Evolutionary conservation across 2,329 filamentous ascomycete genomes (phyloP).

Genomic region (Emericellopsis cladophorae): DNA sequence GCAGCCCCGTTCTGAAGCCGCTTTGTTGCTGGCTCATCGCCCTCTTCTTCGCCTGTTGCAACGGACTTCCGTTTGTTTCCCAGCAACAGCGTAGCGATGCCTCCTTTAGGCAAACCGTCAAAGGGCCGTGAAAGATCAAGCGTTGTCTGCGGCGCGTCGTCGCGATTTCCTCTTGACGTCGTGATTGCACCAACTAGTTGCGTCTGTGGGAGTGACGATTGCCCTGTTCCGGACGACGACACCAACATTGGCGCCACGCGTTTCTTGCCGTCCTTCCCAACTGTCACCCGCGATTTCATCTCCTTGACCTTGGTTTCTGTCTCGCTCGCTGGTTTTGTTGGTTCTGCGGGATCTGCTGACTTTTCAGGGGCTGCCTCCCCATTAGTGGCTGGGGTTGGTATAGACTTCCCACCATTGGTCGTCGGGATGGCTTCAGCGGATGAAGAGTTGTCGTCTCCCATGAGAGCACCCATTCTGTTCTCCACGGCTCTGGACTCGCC

Average conservation of each 20-base stretch:
- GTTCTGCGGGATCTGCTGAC: slow-evolving; percentile 4
- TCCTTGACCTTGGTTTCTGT: slow-evolving; percentile 39
- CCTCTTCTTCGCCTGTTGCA: slow-evolving; percentile 63
- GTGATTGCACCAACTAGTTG: slow-evolving; percentile 70
- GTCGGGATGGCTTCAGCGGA: slow-evolving; percentile 26
- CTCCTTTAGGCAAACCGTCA: slow-evolving; percentile 83
- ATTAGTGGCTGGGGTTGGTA: slow-evolving; percentile 29
- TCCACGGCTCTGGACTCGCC: slow-evolving; percentile 83
- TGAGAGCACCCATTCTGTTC: slow-evolving; percentile 94
- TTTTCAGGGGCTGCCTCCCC: slow-evolving; percentile 22
- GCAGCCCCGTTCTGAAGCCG: slow-evolving; percentile 54
- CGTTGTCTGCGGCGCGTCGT: slow-evolving; percentile 67
- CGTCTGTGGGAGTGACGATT: slow-evolving; percentile 80
- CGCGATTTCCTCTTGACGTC: slow-evolving; percentile 42
- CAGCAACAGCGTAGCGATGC: slow-evolving; percentile 71
- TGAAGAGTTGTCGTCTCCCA: slow-evolving; percentile 65
- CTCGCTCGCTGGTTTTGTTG: slow-evolving; percentile 30
- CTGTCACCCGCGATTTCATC: slow-evolving; percentile 82
- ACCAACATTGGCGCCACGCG: slow-evolving; percentile 85
- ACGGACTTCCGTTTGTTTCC: slow-evolving; percentile 86
- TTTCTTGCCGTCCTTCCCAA: slow-evolving; percentile 96
- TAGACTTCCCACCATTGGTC: neutral
- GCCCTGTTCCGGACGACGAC: slow-evolving; percentile 74
- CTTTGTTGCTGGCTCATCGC: slow-evolving; percentile 41
- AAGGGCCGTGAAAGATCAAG: slow-evolving; percentile 89